Evolutionary conservation across 352 stramenopile species (phyloP).

Genomic region (Pythium coloratum): DNA sequence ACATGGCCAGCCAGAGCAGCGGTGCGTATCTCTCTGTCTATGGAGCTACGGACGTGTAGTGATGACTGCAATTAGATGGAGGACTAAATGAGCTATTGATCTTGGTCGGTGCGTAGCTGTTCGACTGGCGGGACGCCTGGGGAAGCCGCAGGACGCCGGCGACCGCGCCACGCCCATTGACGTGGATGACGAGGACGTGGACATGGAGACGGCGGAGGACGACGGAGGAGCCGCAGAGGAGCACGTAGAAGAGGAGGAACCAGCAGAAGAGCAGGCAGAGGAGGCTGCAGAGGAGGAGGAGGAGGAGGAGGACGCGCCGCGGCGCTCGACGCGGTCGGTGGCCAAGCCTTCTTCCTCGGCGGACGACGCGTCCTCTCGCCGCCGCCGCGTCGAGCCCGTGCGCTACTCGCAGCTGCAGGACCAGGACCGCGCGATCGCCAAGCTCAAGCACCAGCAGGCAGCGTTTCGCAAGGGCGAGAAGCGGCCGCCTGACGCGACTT

Average conservation of each 20-base stretch:
- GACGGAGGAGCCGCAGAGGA: constrained; percentile 4
- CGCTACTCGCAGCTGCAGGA: constrained; percentile 56
- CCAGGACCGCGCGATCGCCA: constrained; percentile 52
- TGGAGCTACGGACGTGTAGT: background rate
- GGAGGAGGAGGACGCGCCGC: constrained; percentile 9
- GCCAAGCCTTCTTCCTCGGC: background rate
- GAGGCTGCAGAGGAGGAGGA: constrained; percentile 3
- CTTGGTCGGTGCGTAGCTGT: background rate
- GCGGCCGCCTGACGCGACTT: background rate
- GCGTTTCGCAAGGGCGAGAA: constrained; percentile 51
- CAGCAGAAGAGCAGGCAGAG: background rate
- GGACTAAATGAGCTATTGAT: background rate
- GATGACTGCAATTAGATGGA: background rate
- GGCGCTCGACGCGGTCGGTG: constrained; percentile 14
- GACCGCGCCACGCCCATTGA: background rate
- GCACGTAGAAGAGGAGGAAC: background rate
- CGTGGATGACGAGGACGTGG: background rate
- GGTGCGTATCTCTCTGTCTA: background rate
- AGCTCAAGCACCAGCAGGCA: constrained; percentile 30
- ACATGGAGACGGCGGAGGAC: background rate
- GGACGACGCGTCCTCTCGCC: constrained; percentile 11
- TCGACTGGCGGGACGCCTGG: background rate
- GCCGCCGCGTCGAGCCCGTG: constrained; percentile 35
- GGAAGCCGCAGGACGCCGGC: background rate
- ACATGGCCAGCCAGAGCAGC: background rate